These are phyloP conservation scores for Ramicandelaber brevisporus DNA, from an alignment of 192 early-diverging fungal species.

Conservation along the genomic window DNA sequence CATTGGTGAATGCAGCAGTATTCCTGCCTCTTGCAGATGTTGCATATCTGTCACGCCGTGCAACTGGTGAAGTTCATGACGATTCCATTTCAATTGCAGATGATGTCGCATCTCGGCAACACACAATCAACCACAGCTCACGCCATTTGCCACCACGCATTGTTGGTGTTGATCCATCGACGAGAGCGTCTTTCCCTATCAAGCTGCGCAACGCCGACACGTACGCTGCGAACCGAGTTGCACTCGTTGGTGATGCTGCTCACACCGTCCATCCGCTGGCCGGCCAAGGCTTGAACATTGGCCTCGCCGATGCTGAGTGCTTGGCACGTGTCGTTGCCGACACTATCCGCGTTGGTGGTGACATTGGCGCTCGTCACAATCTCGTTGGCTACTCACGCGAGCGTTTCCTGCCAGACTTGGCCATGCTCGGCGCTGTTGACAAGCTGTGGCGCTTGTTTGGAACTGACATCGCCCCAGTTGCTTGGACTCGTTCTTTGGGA, in stretches of 20 bases:
- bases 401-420: constrained; percentile 57
- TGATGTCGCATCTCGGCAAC: neutral
- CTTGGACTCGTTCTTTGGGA: constrained; percentile 41
- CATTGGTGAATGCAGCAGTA: constrained; percentile 63
- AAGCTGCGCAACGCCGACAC: constrained; percentile 51
- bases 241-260: constrained; percentile 85
- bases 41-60: constrained; percentile 25
- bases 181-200: constrained; percentile 61
- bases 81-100: neutral
- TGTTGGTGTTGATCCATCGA: constrained; percentile 28
- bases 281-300: constrained; percentile 91
- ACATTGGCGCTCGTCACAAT: constrained; percentile 54
- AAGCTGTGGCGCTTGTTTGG: constrained; percentile 55
- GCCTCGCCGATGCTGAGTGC: constrained; percentile 56
- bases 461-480: constrained; percentile 28
- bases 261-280: constrained; percentile 90
- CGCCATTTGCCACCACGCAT: constrained; percentile 27
- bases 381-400: constrained; percentile 52
- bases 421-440: constrained; percentile 66
- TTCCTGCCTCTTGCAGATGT: constrained; percentile 41
- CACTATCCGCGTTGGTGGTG: constrained; percentile 42
- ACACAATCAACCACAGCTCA: neutral
- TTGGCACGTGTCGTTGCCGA: constrained; percentile 32
- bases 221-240: constrained; percentile 52
- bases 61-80: neutral